Conservation (phyloP, 192 early-diverging fungal genomes). For the Mortierella claussenii region DNA sequence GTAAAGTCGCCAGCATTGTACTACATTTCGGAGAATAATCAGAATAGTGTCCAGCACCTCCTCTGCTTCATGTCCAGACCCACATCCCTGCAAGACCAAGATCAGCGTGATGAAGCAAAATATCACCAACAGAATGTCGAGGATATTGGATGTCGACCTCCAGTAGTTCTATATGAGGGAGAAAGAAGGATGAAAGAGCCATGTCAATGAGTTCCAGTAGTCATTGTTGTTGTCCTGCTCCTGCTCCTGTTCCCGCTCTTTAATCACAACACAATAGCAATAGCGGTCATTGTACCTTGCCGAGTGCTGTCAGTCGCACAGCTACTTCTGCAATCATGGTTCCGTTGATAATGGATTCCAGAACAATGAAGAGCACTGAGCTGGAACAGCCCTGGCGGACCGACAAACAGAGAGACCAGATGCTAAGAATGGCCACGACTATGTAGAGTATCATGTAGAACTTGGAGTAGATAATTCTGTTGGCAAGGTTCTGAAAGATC, state of each 20-base stretch:
- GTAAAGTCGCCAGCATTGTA: slow-evolving; percentile 74
- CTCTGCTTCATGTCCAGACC: slow-evolving; percentile 69
- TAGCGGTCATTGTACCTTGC: too few relatives aligned
- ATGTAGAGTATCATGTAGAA: slow-evolving; percentile 68
- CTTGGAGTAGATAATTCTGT: slow-evolving; percentile 67
- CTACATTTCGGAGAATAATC: slow-evolving; percentile 77
- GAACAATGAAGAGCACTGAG: slow-evolving; percentile 72
- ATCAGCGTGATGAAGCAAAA: slow-evolving; percentile 77
- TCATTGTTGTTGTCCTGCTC: too few relatives aligned
- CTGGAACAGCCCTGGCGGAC: slow-evolving; percentile 45
- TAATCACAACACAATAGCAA: too few relatives aligned
- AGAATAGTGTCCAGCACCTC: slow-evolving; percentile 78
- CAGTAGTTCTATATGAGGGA: slow-evolving; percentile 65
- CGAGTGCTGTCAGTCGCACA: slow-evolving; percentile 71
- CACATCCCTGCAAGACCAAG: slow-evolving; percentile 73
- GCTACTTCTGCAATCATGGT: slow-evolving; percentile 82
- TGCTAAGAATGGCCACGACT: slow-evolving; percentile 59
- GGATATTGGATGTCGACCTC: slow-evolving; percentile 77
- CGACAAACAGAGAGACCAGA: slow-evolving; percentile 63
- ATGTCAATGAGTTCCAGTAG: too few relatives aligned
- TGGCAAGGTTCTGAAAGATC: slow-evolving; percentile 65
- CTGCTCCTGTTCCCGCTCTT: too few relatives aligned
- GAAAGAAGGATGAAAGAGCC: too few relatives aligned
- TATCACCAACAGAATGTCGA: slow-evolving; percentile 75
- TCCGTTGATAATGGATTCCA: slow-evolving; percentile 77